A percentile compares a stretch with the other conserved stretches of the same genome.
Evolutionary conservation across 495 filamentous ascomycete species (phyloP).

Genomic region (Trichoderma gamsii): DNA sequence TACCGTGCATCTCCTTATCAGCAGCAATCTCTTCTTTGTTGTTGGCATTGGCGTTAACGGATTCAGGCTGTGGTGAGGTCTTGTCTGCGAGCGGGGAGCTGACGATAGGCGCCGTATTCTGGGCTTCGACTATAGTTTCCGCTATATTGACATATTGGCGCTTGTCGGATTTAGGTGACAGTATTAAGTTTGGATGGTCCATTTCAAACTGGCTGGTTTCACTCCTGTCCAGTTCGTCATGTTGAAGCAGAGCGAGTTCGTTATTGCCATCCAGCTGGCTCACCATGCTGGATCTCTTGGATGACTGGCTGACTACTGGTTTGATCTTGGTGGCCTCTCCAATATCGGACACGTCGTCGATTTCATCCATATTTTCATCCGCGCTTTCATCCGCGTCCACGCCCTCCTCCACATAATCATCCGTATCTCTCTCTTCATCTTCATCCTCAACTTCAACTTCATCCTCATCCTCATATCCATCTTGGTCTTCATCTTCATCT

Average conservation of each 20-base stretch:
- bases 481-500: slow-evolving; percentile 18
- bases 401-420: neutral
- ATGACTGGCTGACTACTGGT: neutral
- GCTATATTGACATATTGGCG: neutral
- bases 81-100: neutral
- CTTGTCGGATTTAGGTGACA: neutral
- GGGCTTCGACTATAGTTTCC: neutral
- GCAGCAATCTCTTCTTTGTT: neutral
- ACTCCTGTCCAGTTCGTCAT: neutral
- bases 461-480: slow-evolving; percentile 20
- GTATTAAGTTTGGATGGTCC: slow-evolving; percentile 8
- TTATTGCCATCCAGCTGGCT: neutral
- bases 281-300: neutral
- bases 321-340: neutral
- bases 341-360: slow-evolving; percentile 13
- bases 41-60: neutral
- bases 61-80: neutral
- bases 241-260: neutral
- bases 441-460: slow-evolving; percentile 20
- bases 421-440: slow-evolving; percentile 12
- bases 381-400: neutral
- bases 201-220: neutral
- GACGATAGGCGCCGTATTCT: neutral
- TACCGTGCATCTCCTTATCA: neutral
- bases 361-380: slow-evolving; percentile 19